Evolutionary conservation across 768 basidiomycete genomes (phyloP), one percentile per base, ranked within the genome.

Genomic region (Phallus indusiatus): DNA sequence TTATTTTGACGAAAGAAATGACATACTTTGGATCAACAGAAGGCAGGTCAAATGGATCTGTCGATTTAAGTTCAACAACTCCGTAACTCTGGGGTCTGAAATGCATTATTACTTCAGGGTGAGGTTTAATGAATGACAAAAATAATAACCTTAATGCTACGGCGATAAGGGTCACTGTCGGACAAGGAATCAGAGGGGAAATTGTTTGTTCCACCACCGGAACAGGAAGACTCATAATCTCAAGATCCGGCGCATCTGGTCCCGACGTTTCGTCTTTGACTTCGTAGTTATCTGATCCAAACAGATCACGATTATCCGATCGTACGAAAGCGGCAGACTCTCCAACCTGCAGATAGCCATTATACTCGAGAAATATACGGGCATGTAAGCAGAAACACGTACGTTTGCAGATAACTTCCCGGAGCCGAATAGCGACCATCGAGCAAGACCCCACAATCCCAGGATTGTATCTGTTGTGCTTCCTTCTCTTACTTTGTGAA

Each of bases 321-420:
- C 82, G 77, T 24, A 79, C 63, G 64, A 85, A 84, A 0, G 79
- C 82, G 21, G 76, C 80, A 12, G 77, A 71, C 66, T 83, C 82
- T 4, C 59, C 71, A 22, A 72, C 46, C 74, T 75, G 47, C 70
- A 73, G 52, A 68, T 55, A n/a, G 73, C 71, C 9, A 42, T 17
- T 22, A 70, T 36, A 17, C 37, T 47, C 33, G 11, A 16, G n/a
- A 52, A 24, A 52, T 18, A 0, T 24, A 35, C 24, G 52, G 28
- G 10, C 3, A 14, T 14, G 16, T 18, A n/a, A 21, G n/a, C 35
- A 37, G 22, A 14, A 16, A 47, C 53, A 24, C 18, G n/a, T n/a
- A 59, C 57, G 48, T 59, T 59, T 5, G 48, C 14, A 34, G 36
- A 5, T 28, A 53, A 14, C 14, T 36, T 22, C 21, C 47, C 56